Conservation (phyloP, 352 stramenopile species). For the Phytophthora colocasiae region DNA sequence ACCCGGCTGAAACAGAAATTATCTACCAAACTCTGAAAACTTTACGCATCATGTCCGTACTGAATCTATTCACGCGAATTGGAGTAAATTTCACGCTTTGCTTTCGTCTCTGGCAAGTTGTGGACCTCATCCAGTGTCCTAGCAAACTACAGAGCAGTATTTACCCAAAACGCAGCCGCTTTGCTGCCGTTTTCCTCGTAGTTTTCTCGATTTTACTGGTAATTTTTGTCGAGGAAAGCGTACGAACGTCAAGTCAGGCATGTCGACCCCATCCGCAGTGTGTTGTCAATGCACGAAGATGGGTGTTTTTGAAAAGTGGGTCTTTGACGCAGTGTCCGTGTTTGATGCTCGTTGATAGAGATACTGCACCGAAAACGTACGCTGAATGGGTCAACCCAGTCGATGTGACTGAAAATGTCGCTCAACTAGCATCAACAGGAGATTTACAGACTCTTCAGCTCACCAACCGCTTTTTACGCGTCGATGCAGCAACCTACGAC, state of each 20-base stretch:
- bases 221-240: conserved; percentile 19
- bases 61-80: conserved; percentile 37
- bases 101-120: conserved; percentile 2
- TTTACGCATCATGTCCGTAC: conserved; percentile 30
- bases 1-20: conserved; percentile 8
- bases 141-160: neutral
- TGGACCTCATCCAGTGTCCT: neutral
- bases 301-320: conserved; percentile 4
- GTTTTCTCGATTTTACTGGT: conserved; percentile 1
- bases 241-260: conserved; percentile 10
- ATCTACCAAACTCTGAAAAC: conserved; percentile 31
- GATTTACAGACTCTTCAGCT: conserved; percentile 33
- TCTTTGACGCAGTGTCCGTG: conserved; percentile 43
- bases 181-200: neutral
- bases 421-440: conserved; percentile 17
- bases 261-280: conserved; percentile 32
- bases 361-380: conserved; percentile 19
- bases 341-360: conserved; percentile 40
- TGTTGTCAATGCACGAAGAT: conserved; percentile 23
- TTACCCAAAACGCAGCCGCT: conserved; percentile 15
- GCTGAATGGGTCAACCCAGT: conserved; percentile 34
- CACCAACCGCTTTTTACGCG: conserved; percentile 32
- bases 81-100: conserved; percentile 31
- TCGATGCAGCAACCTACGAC: conserved; percentile 24
- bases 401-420: conserved; percentile 31